phyloP scores from a whole-genome alignment of 148 eudicot species.

The Vaccinium vitisidaea region DNA sequence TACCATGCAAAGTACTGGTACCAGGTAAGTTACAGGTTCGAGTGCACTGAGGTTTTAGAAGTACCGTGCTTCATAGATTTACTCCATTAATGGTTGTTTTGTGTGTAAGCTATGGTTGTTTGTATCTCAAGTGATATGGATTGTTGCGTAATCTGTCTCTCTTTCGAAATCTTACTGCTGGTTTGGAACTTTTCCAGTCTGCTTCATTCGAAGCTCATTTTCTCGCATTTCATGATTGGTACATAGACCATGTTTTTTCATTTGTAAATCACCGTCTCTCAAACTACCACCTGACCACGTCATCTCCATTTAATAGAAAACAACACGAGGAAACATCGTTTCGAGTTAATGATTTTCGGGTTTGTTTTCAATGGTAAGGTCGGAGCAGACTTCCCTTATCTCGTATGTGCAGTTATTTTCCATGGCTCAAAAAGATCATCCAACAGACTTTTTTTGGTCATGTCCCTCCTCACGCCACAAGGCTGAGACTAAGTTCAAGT shows the following conservation, averaged over 20 bases:
- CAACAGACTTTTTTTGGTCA: too few species aligned
- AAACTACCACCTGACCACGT: neutral
- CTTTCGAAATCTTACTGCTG: neutral
- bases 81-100: neutral
- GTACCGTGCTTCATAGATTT: too few species aligned
- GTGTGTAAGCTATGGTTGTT: neutral
- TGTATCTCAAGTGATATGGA: neutral
- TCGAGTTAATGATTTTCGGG: too few species aligned
- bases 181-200: neutral
- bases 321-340: neutral
- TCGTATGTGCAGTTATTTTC: too few species aligned
- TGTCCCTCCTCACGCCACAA: too few species aligned
- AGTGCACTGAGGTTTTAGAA: too few species aligned
- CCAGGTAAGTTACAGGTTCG: too few species aligned
- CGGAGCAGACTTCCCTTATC: too few species aligned
- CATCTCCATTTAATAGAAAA: neutral
- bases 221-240: neutral
- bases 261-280: neutral
- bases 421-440: too few species aligned
- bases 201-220: neutral
- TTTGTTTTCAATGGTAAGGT: too few species aligned
- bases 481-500: too few species aligned
- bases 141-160: neutral
- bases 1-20: too few species aligned
- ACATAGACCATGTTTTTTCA: neutral